Conservation (phyloP, 106 monocot genomes). For the Phalaenopsis aphrodite region DNA sequence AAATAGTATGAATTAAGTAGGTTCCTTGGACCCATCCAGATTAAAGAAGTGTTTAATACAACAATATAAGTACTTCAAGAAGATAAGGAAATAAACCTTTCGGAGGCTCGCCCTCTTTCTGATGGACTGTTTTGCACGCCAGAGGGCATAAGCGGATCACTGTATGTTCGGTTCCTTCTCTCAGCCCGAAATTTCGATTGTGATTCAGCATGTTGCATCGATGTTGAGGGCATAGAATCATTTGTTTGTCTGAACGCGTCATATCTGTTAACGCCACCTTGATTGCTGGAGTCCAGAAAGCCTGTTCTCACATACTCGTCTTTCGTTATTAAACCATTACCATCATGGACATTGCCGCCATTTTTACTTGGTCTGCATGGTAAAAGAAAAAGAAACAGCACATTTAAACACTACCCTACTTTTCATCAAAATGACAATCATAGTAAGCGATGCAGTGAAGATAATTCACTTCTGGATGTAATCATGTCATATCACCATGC, state of each 20-base stretch:
- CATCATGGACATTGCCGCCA: constrained; percentile 14
- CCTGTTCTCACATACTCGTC: constrained; percentile 24
- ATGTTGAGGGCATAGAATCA: constrained; percentile 28
- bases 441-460: neutral
- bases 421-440: neutral
- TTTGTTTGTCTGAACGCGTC: constrained; percentile 24
- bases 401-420: neutral
- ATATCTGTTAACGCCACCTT: constrained; percentile 21
- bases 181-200: constrained; percentile 25
- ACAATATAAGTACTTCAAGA: too few species aligned
- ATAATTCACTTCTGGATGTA: neutral
- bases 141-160: constrained; percentile 33
- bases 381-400: neutral
- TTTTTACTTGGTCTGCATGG: constrained; percentile 16
- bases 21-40: too few species aligned
- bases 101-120: constrained; percentile 34
- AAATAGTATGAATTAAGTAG: too few species aligned
- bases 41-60: too few species aligned
- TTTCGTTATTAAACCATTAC: constrained; percentile 14
- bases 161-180: constrained; percentile 35
- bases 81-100: neutral
- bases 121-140: constrained; percentile 16
- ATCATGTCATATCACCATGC: neutral
- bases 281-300: constrained; percentile 12
- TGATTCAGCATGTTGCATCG: constrained; percentile 26